Conservation (phyloP, 345 rosid genomes). For the Geranium rotundifolium region DNA sequence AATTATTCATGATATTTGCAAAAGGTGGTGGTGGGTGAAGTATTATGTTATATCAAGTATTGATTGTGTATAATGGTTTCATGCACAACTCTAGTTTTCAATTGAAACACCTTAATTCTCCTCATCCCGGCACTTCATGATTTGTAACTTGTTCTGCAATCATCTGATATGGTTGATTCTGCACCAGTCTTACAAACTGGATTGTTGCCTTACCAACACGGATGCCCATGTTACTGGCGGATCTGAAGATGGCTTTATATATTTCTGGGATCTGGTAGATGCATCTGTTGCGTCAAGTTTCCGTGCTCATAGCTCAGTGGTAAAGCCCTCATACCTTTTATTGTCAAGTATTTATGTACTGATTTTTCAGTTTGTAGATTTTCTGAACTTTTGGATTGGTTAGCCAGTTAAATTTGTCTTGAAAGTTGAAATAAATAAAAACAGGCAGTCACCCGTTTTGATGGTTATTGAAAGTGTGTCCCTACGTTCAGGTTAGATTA, state of each 20-base stretch:
- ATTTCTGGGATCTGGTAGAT: constrained; percentile 95
- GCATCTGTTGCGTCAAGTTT: constrained; percentile 67
- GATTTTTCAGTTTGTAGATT: neutral
- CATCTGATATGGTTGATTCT: constrained; percentile 6
- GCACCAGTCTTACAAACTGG: constrained; percentile 77
- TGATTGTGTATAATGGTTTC: too few relatives aligned
- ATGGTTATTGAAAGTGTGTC: too few relatives aligned
- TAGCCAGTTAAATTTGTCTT: too few relatives aligned
- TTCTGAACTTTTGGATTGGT: neutral
- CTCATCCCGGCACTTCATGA: neutral
- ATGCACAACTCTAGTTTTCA: too few relatives aligned
- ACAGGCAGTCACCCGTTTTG: too few relatives aligned
- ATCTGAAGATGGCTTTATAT: constrained; percentile 87
- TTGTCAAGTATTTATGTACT: neutral
- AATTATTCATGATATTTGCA: too few relatives aligned
- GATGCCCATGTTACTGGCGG: constrained; percentile 89
- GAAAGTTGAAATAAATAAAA: too few relatives aligned
- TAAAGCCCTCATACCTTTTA: constrained; percentile 18
- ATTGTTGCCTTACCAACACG: constrained; percentile 80
- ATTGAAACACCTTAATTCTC: too few relatives aligned
- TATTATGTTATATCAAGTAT: too few relatives aligned
- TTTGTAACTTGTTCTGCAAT: constrained; percentile 5
- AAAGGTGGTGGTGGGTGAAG: neutral
- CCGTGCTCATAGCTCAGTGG: constrained; percentile 84
- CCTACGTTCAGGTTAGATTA: too few relatives aligned